A percentile compares a stretch with the other conserved stretches of the same genome.
Evolutionary conservation across 768 basidiomycete species (phyloP).

Genomic region (Melanogaster broomeanus): DNA sequence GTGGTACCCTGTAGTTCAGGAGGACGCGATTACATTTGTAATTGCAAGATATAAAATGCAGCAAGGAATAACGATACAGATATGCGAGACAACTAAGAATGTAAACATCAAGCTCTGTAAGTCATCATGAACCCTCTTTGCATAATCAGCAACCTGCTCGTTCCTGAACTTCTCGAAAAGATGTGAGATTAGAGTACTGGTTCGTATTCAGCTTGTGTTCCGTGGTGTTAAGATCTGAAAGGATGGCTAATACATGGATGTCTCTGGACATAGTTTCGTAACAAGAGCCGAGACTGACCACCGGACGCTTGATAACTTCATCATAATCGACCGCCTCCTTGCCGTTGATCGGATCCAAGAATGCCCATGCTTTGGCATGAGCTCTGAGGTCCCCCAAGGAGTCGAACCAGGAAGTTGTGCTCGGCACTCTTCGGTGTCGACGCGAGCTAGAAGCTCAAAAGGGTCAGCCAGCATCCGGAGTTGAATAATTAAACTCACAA

Average conservation of each 20-base stretch:
- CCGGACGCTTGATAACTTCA: constrained; percentile 84
- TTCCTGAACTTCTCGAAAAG: constrained; percentile 85
- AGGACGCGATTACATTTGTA: not conserved
- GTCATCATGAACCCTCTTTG: constrained; percentile 15
- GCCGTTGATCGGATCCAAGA: constrained; percentile 74
- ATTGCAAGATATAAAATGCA: not conserved
- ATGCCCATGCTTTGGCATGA: constrained; percentile 87
- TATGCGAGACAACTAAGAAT: not conserved
- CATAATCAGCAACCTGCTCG: constrained; percentile 42
- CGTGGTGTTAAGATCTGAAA: constrained; percentile 83
- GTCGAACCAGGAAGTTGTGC: constrained; percentile 68
- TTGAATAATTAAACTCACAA: constrained; percentile 46
- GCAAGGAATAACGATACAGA: not conserved
- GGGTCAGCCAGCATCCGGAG: constrained; percentile 2
- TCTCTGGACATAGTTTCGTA: not conserved
- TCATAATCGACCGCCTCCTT: constrained; percentile 88
- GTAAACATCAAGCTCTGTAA: not conserved
- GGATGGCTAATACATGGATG: not conserved
- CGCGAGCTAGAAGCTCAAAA: constrained; percentile 32
- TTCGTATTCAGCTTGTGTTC: constrained; percentile 87
- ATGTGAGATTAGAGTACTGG: constrained; percentile 73
- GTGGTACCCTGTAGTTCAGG: not conserved
- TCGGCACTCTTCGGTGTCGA: constrained; percentile 54
- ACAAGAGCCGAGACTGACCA: constrained; percentile 58
- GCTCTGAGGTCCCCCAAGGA: constrained; percentile 77